A percentile compares a stretch with the other conserved stretches of the same genome.
Evolutionary conservation across 2,329 filamentous ascomycete species (phyloP).

Genomic region (Diaporthe citrichinensis): DNA sequence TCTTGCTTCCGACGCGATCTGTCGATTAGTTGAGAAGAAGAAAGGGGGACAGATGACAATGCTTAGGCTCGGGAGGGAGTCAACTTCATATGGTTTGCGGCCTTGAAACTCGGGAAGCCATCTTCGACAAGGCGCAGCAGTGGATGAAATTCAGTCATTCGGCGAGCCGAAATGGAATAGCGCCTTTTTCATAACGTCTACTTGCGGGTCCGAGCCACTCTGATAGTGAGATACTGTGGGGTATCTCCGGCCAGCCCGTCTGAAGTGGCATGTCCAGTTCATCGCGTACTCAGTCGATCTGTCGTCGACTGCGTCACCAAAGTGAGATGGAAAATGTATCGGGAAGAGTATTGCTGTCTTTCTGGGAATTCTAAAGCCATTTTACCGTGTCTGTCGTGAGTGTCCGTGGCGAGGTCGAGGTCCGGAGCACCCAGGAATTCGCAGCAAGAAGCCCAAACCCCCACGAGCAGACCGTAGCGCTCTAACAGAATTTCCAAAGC

Average conservation of each 20-base stretch:
- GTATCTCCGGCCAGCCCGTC: not conserved
- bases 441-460: not conserved
- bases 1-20: constrained; percentile 14
- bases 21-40: constrained; percentile 9
- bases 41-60: constrained; percentile 13
- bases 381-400: too few species aligned
- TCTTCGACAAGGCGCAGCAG: constrained; percentile 34
- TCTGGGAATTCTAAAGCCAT: not conserved
- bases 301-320: too few species aligned
- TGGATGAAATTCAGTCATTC: constrained; percentile 29
- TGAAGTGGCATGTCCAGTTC: not conserved
- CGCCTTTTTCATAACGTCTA: constrained; percentile 29
- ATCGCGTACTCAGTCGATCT: not conserved
- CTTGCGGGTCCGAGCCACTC: not conserved
- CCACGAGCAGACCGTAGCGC: not conserved
- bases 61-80: constrained; percentile 35
- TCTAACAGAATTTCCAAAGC: constrained; percentile 2
- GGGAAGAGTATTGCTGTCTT: not conserved
- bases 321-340: too few species aligned
- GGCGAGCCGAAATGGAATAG: constrained; percentile 41
- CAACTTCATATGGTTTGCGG: constrained; percentile 42
- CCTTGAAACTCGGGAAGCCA: constrained; percentile 39
- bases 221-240: constrained; percentile 34
- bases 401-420: not conserved
- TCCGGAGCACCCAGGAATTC: not conserved